Evolutionary conservation across 2,329 filamentous ascomycete species (phyloP), one percentile per base, ranked within the genome.

Genomic region (Aspergillus candidus): DNA sequence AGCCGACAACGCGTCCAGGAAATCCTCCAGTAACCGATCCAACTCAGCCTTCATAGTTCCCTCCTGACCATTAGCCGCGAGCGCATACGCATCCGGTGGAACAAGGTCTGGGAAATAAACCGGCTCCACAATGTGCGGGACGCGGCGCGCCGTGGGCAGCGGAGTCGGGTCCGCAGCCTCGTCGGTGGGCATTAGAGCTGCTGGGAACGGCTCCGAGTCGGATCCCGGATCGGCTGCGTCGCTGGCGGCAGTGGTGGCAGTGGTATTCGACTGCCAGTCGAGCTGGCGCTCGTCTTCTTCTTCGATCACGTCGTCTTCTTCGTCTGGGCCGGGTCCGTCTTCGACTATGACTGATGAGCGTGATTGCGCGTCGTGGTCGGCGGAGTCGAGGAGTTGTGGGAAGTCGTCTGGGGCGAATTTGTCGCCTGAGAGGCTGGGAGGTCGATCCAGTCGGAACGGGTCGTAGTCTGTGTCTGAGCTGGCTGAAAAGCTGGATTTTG

Each of bases 281-380:
- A 54, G 50, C 11, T 77, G 5, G 66, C 71, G 12, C 55, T 80
- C 14, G 69, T 79, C 39, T 75, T 80, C 55, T 71, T 80, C 40
- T 69, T 80, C 43, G 22, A 27, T 27, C 22, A 27, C 22, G 22
- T 27, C 22, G 22, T 80, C 14, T 69, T 79, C 39, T 75, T 80
- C 40, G 69, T 80, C 43, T 71, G 76, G 67, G 55, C 73, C 46
- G 62, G 80, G 62, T 67, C 77, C 49, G 66, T 77, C 44, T 0
- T 80, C 73, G 0, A 77, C 69, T 68, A 77, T 2, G 78, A 78
- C 45, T 72, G 74, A 27, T 80, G 73, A 67, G 67, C 62, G 22
- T 58, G 58, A 67, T 75, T 42, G 65, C 77, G 43, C n/a, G 11
- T 62, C 38, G 43, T 70, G 29, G 72, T 57, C 46, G 13, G 51